phyloP scores from a whole-genome alignment of 768 basidiomycete genomes.

The Suillus subaureus region DNA sequence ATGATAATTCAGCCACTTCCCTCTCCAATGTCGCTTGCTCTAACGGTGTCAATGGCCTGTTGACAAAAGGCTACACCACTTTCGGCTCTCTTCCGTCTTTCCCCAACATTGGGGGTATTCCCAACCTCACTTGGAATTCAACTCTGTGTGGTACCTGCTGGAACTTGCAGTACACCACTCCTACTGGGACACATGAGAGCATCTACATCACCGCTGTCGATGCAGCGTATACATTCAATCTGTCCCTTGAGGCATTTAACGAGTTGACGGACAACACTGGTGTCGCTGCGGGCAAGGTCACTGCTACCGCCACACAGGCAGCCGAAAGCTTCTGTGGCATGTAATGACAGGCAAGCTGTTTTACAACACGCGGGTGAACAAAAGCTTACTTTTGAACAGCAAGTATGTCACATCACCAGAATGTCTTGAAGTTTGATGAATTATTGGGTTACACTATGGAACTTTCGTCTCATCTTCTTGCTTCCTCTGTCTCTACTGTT shows the following conservation, averaged over 20 bases:
- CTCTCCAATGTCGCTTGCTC: constrained; percentile 38
- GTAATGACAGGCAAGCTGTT: constrained; percentile 19
- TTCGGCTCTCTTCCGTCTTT: constrained; percentile 36
- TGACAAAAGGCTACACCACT: constrained; percentile 33
- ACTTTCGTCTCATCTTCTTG: background rate
- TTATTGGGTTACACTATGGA: background rate
- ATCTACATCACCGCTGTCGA: constrained; percentile 58
- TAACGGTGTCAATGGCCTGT: constrained; percentile 35
- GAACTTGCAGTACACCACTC: constrained; percentile 49
- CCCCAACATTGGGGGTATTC: constrained; percentile 34
- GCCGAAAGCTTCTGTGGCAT: constrained; percentile 50
- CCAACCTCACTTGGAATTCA: constrained; percentile 44
- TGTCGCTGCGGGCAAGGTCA: constrained; percentile 44
- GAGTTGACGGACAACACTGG: constrained; percentile 43
- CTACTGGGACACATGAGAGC: constrained; percentile 32
- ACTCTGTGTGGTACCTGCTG: constrained; percentile 60
- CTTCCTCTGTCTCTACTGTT: background rate
- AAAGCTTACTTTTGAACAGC: background rate
- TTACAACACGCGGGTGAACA: background rate
- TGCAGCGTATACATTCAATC: constrained; percentile 43
- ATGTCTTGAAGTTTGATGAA: background rate
- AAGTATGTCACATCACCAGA: background rate
- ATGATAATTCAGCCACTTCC: constrained; percentile 30
- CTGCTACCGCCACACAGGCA: constrained; percentile 46
- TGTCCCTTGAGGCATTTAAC: constrained; percentile 38